Conservation (phyloP, 305 asterid species). For the Fraxinus albicans region DNA sequence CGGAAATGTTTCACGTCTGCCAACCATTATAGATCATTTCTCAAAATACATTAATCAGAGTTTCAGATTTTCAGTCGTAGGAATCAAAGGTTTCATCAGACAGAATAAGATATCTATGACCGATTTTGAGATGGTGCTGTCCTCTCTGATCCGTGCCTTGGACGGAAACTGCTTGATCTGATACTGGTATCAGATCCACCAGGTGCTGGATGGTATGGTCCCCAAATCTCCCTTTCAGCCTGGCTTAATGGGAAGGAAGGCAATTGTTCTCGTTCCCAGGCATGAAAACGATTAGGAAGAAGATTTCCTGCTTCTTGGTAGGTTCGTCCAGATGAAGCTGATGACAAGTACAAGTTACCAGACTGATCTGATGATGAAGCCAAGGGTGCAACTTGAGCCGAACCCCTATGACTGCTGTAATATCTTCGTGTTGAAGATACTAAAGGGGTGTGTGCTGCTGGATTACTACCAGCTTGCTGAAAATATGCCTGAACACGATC, state of each 20-base stretch:
- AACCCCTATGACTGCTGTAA: slow-evolving; percentile 42
- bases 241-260: slow-evolving; percentile 31
- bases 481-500: slow-evolving; percentile 58
- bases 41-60: slow-evolving; percentile 41
- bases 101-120: slow-evolving; percentile 37
- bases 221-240: slow-evolving; percentile 67
- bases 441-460: slow-evolving; percentile 40
- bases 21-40: slow-evolving; percentile 31
- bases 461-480: slow-evolving; percentile 48
- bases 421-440: slow-evolving; percentile 52
- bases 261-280: slow-evolving; percentile 63
- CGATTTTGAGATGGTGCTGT: slow-evolving; percentile 59
- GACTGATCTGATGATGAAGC: slow-evolving; percentile 61
- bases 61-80: slow-evolving; percentile 36
- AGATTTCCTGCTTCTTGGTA: slow-evolving; percentile 59
- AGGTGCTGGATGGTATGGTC: slow-evolving; percentile 51
- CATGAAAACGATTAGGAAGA: slow-evolving; percentile 37
- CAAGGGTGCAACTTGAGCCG: slow-evolving; percentile 46
- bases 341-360: slow-evolving; percentile 50
- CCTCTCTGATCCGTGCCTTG: slow-evolving; percentile 63
- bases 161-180: slow-evolving; percentile 45
- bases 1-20: slow-evolving; percentile 4
- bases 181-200: slow-evolving; percentile 41
- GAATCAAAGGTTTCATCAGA: slow-evolving; percentile 31
- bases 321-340: slow-evolving; percentile 49